Base-by-base conservation (phyloP, 345 rosid species). In the Punica granatum region DNA sequence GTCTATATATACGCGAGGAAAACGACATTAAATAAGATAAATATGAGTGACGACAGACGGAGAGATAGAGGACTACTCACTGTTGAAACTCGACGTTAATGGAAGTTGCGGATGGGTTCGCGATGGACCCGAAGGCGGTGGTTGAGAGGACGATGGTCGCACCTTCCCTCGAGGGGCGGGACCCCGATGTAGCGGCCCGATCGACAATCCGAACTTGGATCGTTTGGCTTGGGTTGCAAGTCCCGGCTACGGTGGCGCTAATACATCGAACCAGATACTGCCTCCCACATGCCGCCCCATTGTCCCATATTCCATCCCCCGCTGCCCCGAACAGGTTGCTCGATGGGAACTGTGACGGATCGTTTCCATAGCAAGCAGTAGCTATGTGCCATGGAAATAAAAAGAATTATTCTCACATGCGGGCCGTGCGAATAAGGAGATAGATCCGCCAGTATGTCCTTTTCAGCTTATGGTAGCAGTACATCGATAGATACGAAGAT, bases 241-340 rank as follows among this genome's bases (percentile, higher is more conserved):
- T 65, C 13, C 74, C 25, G 0, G 72, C 70, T 1, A 28, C 70
- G 4, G 64, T 59, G 6, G 85, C 84, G 15, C 85, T 87, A 16
- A 84, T 76, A 76, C 92, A 87, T 15, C 86, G 67, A 26, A 87
- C 83, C 26, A 70, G 7, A 49, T 87, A 87, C 25, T 71, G 75
- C 72, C 87, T 69, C 62, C 89, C 92, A 15, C 91, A 86, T 2
- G 83, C 64, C 1, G 89, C 89, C 0, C 92, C 92, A 41, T 81
- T 83, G 69, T 87, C 87, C 92, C 92, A 87, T 68, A 87, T 26
- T 41, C 86, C 85, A 3, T 81, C 86, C 0, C 89, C 82, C 0
- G 83, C 89, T 3, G 86, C 87, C 23, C 74, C 92, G n/a, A 87
- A 87, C 54, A 79, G 56, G 64, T 78, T 78, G 81, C 58, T 74